These are phyloP conservation scores for Trichoderma sp. DNA, from an alignment of 2,329 filamentous ascomycete genomes.

Conservation along the genomic window DNA sequence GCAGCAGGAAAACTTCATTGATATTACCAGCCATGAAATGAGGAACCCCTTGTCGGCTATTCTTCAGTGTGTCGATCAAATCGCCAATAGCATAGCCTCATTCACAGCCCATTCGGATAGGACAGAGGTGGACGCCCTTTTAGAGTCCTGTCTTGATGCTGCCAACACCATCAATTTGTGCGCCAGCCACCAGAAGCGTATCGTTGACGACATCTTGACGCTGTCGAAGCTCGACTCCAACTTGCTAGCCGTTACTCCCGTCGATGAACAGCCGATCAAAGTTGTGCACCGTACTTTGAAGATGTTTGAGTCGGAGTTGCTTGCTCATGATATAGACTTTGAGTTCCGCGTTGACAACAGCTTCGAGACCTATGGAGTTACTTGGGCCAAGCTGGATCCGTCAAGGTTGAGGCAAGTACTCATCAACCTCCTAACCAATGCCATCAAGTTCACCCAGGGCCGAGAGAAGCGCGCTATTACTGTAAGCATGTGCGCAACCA, in stretches of 20 bases:
- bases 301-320: slow-evolving; percentile 76
- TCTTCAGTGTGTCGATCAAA: slow-evolving; percentile 74
- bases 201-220: slow-evolving; percentile 66
- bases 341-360: slow-evolving; percentile 67
- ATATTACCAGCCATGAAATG: slow-evolving; percentile 74
- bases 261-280: slow-evolving; percentile 65
- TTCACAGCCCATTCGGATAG: slow-evolving; percentile 40
- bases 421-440: slow-evolving; percentile 72
- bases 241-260: slow-evolving; percentile 66
- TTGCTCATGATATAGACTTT: slow-evolving; percentile 69
- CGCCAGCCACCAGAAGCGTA: slow-evolving; percentile 73
- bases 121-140: slow-evolving; percentile 46
- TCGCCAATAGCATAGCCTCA: slow-evolving; percentile 50
- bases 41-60: slow-evolving; percentile 73
- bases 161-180: slow-evolving; percentile 81
- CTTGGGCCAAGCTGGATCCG: slow-evolving; percentile 74
- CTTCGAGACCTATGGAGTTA: slow-evolving; percentile 61
- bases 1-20: slow-evolving; percentile 69
- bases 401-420: slow-evolving; percentile 71
- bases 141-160: slow-evolving; percentile 65
- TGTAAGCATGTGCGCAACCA: slow-evolving; percentile 64
- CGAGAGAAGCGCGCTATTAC: slow-evolving; percentile 59
- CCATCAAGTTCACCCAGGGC: slow-evolving; percentile 63
- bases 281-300: slow-evolving; percentile 69
- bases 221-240: slow-evolving; percentile 70